phyloP scores from a whole-genome alignment of 1,284 basidiomycete species.

The Fomitopsis schrenkii region DNA sequence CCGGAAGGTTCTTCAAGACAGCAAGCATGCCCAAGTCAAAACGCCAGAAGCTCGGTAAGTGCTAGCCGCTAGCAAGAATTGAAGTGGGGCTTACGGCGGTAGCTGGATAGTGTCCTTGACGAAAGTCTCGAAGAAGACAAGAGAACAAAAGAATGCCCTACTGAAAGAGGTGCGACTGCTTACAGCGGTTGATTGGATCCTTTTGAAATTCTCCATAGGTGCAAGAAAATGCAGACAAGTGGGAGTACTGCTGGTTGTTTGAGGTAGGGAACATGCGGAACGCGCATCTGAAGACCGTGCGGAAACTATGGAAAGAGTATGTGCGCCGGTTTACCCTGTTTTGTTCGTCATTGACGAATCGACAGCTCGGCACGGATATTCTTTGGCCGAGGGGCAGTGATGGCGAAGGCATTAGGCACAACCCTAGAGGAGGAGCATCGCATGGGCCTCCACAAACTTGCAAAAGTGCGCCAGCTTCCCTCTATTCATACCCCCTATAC shows the following conservation, averaged over 20 bases:
- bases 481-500: not conserved
- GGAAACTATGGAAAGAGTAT: slow-evolving; percentile 91
- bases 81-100: slow-evolving; percentile 4
- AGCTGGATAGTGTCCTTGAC: slow-evolving; percentile 62
- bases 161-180: slow-evolving; percentile 64
- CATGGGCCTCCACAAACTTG: slow-evolving; percentile 76
- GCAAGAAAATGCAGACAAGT: slow-evolving; percentile 78
- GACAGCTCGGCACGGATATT: slow-evolving; percentile 84
- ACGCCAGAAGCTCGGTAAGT: slow-evolving; percentile 72
- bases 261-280: slow-evolving; percentile 95
- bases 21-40: slow-evolving; percentile 82
- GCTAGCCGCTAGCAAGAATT: not conserved
- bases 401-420: slow-evolving; percentile 94
- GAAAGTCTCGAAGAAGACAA: slow-evolving; percentile 79
- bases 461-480: slow-evolving; percentile 50
- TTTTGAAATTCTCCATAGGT: slow-evolving; percentile 40
- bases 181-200: not conserved
- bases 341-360: not conserved
- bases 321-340: slow-evolving; percentile 24
- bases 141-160: slow-evolving; percentile 80
- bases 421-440: slow-evolving; percentile 86
- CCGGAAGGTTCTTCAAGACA: not conserved
- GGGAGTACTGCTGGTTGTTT: slow-evolving; percentile 94
- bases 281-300: slow-evolving; percentile 89
- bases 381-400: slow-evolving; percentile 89